Base-by-base conservation (phyloP, 2,329 filamentous ascomycete genomes). In the Ascochyta koolunga region DNA sequence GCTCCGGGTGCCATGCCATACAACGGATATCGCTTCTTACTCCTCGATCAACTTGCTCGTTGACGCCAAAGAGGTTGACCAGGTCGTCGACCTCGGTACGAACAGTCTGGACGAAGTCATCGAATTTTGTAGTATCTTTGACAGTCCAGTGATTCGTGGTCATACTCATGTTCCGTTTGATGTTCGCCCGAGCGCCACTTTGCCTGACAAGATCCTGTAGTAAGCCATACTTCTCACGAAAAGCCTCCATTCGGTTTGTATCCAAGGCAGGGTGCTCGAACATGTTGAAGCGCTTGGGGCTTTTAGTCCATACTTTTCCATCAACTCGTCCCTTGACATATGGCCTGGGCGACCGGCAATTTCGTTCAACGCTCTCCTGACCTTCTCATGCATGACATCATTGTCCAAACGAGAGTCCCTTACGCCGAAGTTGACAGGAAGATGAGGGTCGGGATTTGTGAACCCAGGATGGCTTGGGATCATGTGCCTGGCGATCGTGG, bases 1-100 rank as follows among this genome's bases (percentile, higher is more conserved):
- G 68, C 46, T 80, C 78, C 2, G 79, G 70, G 60, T 80, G 78
- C 78, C 78, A 80, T n/a, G 77, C 78, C 64, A 80, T 76, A 11
- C 74, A 72, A 32, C 73, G 73, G 50, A 80, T 79, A 45, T 80
- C 78, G 56, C 75, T 74, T 31, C 73, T 69, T 63, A 77, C 76
- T 11, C 72, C 78, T 11, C 75, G 64, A 58, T 80, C 77, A 1
- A 80, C 74, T 35, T 74, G 68, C 41, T 79, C 75, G 58, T 78
- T 75, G 21, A 78, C 74, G 35, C 70, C 76, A 60, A 79, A 66
- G 29, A 79, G 62, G 10, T 71, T 63, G 35, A 81, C 76, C 38
- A 81, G 65, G n/a, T 67, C 69, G 50, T 80, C 77, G 5, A 80
- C 74, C 52, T 79, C 76, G 35, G 71, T 69, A 45, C 74, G 71